Base-by-base conservation (phyloP, 2,329 filamentous ascomycete species). In the Colletotrichum spinosum region DNA sequence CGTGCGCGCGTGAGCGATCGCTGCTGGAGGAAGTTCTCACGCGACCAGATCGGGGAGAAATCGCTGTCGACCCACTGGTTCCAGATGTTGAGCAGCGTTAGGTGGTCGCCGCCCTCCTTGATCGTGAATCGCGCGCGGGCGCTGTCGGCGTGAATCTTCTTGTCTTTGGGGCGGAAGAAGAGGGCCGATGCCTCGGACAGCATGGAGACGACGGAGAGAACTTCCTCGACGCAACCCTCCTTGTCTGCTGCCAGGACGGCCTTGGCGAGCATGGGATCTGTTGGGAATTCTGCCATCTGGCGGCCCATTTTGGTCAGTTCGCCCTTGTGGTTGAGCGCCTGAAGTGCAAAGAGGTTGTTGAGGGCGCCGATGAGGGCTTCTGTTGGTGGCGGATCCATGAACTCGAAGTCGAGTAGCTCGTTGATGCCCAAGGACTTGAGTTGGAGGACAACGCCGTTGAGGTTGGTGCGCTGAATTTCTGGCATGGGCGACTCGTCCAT, bases 111-210 rank as follows among this genome's bases (percentile, higher is more conserved):
- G 41, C 94, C 94, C 67, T 97, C 94, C 71, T 93, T 93, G 75
- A 95, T 84, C 0, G 93, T 97, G 79, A 98, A 98, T 2, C 95
- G 88, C 41, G 91, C 90, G 12, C 94, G 89, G 0, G 96, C 96
- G 67, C 92, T 93, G 77, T 99, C 95, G 11, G 96, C 96, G 73
- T 97, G 93, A 35, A 97, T 91, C 77, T 97, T 97, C 83, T 98
- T 97, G 80, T 99, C 94, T 75, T 97, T 97, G 17, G 96, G 94
- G 0, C 94, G 87, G 84, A 97, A 97, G 83, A 97, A 99, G 6
- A 99, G 86, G 0, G 94, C 90, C 4, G 91, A 93, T 2, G 92
- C 89, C 79, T 98, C 96, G 67, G 92, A 89, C 1, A 98, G 86
- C 92, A 98, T 97, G 46, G 94, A 89, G n/a, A 98, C 93, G 53